These are phyloP conservation scores for Naganishia onofrii DNA, from an alignment of 768 basidiomycete species.

Conservation along the genomic window DNA sequence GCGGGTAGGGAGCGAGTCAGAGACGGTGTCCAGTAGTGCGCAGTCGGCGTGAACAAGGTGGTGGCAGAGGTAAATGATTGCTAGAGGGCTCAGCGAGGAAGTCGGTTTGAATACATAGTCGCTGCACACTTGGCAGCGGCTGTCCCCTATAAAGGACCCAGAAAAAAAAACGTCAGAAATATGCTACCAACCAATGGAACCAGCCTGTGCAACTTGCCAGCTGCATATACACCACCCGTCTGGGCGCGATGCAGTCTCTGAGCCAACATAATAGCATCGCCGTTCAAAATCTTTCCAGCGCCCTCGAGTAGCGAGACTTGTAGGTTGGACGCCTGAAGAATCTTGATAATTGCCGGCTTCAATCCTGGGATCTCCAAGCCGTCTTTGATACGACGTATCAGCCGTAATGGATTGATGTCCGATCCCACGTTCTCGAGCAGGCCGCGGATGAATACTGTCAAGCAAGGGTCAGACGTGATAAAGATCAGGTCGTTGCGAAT, in stretches of 20 bases:
- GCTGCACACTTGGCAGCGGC: slow-evolving; percentile 69
- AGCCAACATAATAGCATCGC: slow-evolving; percentile 74
- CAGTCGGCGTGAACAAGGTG: slow-evolving; percentile 82
- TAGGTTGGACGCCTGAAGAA: slow-evolving; percentile 90
- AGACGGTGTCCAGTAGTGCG: slow-evolving; percentile 62
- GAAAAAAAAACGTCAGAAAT: background rate
- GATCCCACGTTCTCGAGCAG: slow-evolving; percentile 92
- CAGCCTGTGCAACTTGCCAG: slow-evolving; percentile 58
- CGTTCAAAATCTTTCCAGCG: slow-evolving; percentile 78
- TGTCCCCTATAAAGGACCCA: slow-evolving; percentile 57
- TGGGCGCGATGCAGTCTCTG: slow-evolving; percentile 70
- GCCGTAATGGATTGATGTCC: slow-evolving; percentile 88
- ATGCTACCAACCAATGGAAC: too few species aligned
- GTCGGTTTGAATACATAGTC: slow-evolving; percentile 33
- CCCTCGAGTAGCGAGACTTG: slow-evolving; percentile 82
- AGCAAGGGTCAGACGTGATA: background rate
- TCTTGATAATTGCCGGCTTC: slow-evolving; percentile 91
- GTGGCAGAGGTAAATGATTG: slow-evolving; percentile 77
- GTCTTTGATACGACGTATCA: slow-evolving; percentile 92
- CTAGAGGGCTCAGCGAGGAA: slow-evolving; percentile 56
- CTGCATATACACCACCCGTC: slow-evolving; percentile 72
- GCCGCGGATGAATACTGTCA: slow-evolving; percentile 83
- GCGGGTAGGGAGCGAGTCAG: slow-evolving; percentile 61
- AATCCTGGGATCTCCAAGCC: slow-evolving; percentile 94
- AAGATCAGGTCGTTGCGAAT: background rate